These are phyloP conservation scores for Coffea humblotiana DNA, from an alignment of 305 asterid genomes.

Conservation along the genomic window DNA sequence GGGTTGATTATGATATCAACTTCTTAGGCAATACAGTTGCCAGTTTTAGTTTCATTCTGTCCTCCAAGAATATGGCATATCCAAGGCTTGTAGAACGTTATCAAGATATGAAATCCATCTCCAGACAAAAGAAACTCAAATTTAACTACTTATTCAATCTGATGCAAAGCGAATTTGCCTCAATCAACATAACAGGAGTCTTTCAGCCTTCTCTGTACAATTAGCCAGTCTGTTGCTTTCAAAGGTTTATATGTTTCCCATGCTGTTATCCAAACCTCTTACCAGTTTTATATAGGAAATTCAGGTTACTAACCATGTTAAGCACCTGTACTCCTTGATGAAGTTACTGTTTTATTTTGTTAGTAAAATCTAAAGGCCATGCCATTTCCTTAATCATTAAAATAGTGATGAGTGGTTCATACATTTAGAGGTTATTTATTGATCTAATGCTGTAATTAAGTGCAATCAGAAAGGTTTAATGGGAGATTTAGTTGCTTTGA, in stretches of 20 bases:
- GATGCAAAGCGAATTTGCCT: background rate
- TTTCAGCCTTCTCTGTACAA: background rate
- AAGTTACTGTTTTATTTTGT: background rate
- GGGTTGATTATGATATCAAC: background rate
- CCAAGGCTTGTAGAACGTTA: background rate
- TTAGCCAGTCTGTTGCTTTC: background rate
- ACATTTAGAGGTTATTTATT: background rate
- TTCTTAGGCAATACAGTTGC: background rate
- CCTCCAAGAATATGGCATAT: background rate
- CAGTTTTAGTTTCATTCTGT: background rate
- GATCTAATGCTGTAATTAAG: background rate
- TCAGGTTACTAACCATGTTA: background rate
- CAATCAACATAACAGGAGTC: background rate
- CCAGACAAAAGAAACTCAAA: background rate
- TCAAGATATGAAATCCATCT: background rate
- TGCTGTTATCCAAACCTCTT: background rate
- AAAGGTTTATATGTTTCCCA: background rate
- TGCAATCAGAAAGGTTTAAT: background rate
- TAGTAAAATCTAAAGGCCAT: background rate
- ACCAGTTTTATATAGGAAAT: background rate
- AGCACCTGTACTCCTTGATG: background rate
- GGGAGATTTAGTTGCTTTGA: background rate
- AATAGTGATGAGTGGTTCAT: background rate
- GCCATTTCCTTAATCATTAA: background rate
- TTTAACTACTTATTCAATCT: background rate